Percentiles rank a stretch among this genome's conserved stretches.
Evolutionary conservation across 2,329 filamentous ascomycete genomes (phyloP).

Genomic region (Xylariaceae sp.): DNA sequence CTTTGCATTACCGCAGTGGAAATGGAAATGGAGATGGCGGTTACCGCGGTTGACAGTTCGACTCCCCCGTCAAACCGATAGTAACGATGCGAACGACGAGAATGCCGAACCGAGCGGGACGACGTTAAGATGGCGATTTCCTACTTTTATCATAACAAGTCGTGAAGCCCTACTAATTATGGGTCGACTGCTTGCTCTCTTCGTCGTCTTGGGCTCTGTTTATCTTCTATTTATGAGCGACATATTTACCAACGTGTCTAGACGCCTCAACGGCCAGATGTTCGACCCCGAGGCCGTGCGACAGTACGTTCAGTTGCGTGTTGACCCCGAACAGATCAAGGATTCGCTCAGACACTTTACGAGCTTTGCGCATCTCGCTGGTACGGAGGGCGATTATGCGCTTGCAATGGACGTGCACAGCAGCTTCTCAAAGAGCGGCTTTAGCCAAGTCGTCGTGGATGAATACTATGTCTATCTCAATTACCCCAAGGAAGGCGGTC

Average conservation of each 20-base stretch:
- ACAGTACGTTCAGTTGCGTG: slow-evolving; percentile 73
- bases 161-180: slow-evolving; percentile 65
- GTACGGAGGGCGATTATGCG: slow-evolving; percentile 90
- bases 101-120: slow-evolving; percentile 27
- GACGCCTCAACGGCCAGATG: slow-evolving; percentile 69
- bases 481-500: slow-evolving; percentile 79
- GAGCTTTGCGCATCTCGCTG: slow-evolving; percentile 86
- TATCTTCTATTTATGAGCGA: slow-evolving; percentile 89
- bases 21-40: slow-evolving; percentile 63
- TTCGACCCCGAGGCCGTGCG: slow-evolving; percentile 87
- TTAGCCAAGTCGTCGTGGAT: slow-evolving; percentile 79
- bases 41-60: slow-evolving; percentile 58
- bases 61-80: slow-evolving; percentile 50
- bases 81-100: slow-evolving; percentile 20
- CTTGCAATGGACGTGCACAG: slow-evolving; percentile 84
- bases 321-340: slow-evolving; percentile 73
- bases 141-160: slow-evolving; percentile 51
- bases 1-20: slow-evolving; percentile 61
- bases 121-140: slow-evolving; percentile 41
- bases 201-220: slow-evolving; percentile 77
- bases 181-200: slow-evolving; percentile 75
- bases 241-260: slow-evolving; percentile 72
- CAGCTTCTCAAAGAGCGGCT: slow-evolving; percentile 72
- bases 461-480: slow-evolving; percentile 91
- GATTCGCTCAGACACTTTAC: slow-evolving; percentile 80